Percentiles rank a stretch among this genome's conserved stretches.
These are phyloP conservation scores for Bromus sterilis DNA, from an alignment of 176 grass and related monocot species.

Conservation along the genomic window DNA sequence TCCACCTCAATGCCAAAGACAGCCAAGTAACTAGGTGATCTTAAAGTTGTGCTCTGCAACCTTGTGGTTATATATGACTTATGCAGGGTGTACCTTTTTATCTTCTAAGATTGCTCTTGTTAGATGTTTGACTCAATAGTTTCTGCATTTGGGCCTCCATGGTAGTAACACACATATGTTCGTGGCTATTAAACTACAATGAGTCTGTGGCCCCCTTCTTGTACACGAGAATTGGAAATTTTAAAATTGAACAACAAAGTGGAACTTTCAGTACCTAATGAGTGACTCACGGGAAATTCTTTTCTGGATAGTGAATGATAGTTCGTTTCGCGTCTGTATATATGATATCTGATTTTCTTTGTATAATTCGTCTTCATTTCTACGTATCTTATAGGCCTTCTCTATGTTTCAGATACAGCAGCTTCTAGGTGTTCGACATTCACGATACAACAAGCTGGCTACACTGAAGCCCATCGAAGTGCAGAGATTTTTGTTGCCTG, in stretches of 20 bases:
- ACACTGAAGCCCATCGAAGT: constrained; percentile 25
- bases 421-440: constrained; percentile 49
- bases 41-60: not conserved
- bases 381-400: constrained; percentile 5
- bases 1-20: not conserved
- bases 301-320: not conserved
- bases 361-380: not conserved
- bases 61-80: not conserved
- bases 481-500: constrained; percentile 66
- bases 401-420: constrained; percentile 74
- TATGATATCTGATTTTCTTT: not conserved
- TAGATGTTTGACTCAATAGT: not conserved
- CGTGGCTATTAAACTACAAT: not conserved
- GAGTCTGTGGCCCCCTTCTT: not conserved
- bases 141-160: not conserved
- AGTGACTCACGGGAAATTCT: not conserved
- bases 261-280: not conserved
- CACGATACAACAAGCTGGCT: constrained; percentile 47
- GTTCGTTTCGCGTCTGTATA: not conserved
- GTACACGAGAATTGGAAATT: not conserved
- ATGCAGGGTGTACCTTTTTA: not conserved
- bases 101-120: not conserved
- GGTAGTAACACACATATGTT: not conserved
- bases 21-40: not conserved
- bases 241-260: not conserved